phyloP scores from a whole-genome alignment of 2,329 filamentous ascomycete species.

The Aspergillus uvarum region DNA sequence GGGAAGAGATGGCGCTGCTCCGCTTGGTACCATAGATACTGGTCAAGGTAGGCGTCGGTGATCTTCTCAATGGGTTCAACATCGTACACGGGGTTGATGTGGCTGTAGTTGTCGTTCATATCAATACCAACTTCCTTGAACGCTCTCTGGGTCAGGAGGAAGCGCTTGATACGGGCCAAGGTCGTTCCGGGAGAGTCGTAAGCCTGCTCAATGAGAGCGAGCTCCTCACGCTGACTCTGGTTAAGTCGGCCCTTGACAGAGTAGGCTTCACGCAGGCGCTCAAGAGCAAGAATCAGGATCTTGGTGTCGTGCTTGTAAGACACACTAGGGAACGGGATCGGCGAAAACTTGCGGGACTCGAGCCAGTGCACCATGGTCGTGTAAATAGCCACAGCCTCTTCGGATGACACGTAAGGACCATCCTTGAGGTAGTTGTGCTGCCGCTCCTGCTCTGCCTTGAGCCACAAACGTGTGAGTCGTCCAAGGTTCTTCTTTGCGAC shows the following conservation, averaged over 20 bases:
- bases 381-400: conserved; percentile 98
- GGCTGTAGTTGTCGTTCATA: conserved; percentile 99
- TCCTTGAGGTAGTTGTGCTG: conserved; percentile 99
- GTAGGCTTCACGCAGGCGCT: conserved; percentile 90
- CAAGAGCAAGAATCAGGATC: conserved; percentile 91
- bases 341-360: conserved; percentile 96
- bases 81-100: conserved; percentile 98
- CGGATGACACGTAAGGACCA: conserved; percentile 94
- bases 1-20: conserved; percentile 97
- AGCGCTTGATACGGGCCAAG: conserved; percentile 92
- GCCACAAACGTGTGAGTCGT: conserved; percentile 88
- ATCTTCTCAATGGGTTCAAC: conserved; percentile 99
- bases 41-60: conserved; percentile 95
- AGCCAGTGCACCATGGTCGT: conserved; percentile 99
- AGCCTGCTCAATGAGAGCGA: conserved; percentile 95
- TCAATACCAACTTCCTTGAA: conserved; percentile 99
- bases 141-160: conserved; percentile 91
- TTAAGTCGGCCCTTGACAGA: conserved; percentile 96
- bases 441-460: conserved; percentile 96
- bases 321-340: conserved; percentile 96
- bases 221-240: conserved; percentile 93
- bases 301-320: conserved; percentile 99
- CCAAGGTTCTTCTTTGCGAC: conserved; percentile 99
- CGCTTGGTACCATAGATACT: conserved; percentile 98
- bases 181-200: conserved; percentile 98